Evolutionary conservation across 345 rosid species (phyloP), one percentile per base, ranked within the genome.

Genomic region (Passiflora organensis): DNA sequence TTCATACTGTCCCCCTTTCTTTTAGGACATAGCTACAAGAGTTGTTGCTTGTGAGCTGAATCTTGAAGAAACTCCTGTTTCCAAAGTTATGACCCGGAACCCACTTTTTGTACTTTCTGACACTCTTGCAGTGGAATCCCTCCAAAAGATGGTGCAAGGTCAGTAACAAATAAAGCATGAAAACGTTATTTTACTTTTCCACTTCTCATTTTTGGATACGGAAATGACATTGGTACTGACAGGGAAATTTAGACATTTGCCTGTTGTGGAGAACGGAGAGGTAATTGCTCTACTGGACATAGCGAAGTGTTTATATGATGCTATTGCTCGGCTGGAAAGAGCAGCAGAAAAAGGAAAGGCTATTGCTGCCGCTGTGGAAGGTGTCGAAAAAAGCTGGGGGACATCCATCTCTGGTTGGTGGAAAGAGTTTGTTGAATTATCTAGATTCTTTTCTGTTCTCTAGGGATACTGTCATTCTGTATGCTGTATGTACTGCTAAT

Each of bases 351-450:
- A 94, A 67, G 97, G 99, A 58, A 94, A 94, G 59, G 99, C 97
- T 36, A 87, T 94, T 61, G 97, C 99, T 73, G 97, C 99, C 32
- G 97, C 97, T 6, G 99, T 94, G 47, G 99, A 94, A 87, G 99
- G 97, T 34, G 97, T 85, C 58, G 99, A 94, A 60, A 94, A 82
- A 54, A 80, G 80, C 55, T 94, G 97, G 96, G 90, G 96, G 52
- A 62, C 97, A 49, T 77, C 91, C 25, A 44, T 82, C 13, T 70
- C 95, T 66, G 97, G 99, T 94, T 20, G 17, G 85, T 71, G 24
- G 68, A 52, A 55, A 28, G 21, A 16, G 8, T 13, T 20, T 63
- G 45, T 55, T 43, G 12, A 14, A 20, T 50, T 48, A 28, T 68
- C 23, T 25, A 37, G 37, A 19, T 41, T 45, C 48, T 18, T 32